Evolutionary conservation across 768 basidiomycete genomes (phyloP).

Genomic region (Lactifluus echinatus): DNA sequence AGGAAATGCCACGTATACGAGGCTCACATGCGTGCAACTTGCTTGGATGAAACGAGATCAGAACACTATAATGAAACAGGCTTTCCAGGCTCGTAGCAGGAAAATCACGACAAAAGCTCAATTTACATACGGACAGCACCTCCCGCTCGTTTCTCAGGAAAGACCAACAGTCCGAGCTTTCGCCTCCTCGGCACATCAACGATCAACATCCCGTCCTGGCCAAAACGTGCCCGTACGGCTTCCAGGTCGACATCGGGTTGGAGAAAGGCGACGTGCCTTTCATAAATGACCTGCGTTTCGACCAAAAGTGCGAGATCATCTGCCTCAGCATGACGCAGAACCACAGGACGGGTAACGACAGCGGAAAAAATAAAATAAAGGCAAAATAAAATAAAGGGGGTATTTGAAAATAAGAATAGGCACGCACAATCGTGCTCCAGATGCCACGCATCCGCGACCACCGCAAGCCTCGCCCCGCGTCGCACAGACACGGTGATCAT

Average conservation of each 20-base stretch:
- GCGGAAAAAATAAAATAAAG: too few species aligned
- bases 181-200: constrained; percentile 6
- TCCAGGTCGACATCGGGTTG: background rate
- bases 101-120: too few species aligned
- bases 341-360: background rate
- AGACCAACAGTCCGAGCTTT: background rate
- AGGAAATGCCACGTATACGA: too few species aligned
- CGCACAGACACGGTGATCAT: constrained; percentile 14
- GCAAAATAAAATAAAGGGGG: too few species aligned
- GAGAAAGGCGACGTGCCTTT: constrained; percentile 9
- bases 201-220: background rate
- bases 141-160: background rate
- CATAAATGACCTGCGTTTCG: constrained; percentile 7
- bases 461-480: constrained; percentile 5
- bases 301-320: background rate
- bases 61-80: too few species aligned
- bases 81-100: too few species aligned
- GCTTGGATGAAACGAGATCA: too few species aligned
- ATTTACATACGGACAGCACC: background rate
- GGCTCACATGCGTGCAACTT: too few species aligned
- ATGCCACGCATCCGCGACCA: constrained; percentile 17
- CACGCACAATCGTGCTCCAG: constrained; percentile 13
- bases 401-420: too few species aligned
- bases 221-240: constrained; percentile 1
- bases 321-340: background rate